A percentile compares a stretch with the other conserved stretches of the same genome.
Evolutionary conservation across 2,329 filamentous ascomycete genomes (phyloP).

Genomic region (Sporothrix pseudoabietina): DNA sequence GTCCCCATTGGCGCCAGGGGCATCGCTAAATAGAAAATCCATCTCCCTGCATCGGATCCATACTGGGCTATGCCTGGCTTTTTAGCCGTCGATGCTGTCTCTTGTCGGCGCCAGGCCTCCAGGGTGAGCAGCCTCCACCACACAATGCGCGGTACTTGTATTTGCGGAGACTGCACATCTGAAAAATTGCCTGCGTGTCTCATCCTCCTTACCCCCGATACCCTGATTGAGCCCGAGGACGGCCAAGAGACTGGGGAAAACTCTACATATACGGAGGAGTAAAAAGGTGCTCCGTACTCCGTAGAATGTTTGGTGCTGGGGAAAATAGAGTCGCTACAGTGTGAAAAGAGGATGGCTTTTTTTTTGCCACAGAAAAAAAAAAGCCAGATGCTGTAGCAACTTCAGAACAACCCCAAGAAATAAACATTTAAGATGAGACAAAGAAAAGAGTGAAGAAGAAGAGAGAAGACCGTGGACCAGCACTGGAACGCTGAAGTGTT

Average conservation of each 20-base stretch:
- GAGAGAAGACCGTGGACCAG: no score
- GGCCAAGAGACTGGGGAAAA: not conserved
- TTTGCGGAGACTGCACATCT: not conserved
- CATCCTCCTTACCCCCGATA: not conserved
- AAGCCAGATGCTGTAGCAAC: no score
- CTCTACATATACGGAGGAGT: not conserved
- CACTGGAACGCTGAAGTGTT: no score
- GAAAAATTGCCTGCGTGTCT: slow-evolving; percentile 14
- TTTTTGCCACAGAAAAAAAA: no score
- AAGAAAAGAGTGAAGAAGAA: not conserved
- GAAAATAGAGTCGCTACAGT: no score
- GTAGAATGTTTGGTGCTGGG: no score
- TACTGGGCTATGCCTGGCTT: not conserved
- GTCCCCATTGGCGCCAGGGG: not conserved
- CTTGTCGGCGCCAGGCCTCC: not conserved
- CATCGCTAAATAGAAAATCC: not conserved
- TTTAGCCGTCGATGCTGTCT: not conserved
- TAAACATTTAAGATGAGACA: no score
- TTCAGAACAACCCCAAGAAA: no score
- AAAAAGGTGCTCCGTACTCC: no score
- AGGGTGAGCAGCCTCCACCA: not conserved
- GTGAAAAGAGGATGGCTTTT: no score
- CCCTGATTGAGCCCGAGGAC: not conserved
- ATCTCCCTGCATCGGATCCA: not conserved
- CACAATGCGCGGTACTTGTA: not conserved